Base-by-base conservation (phyloP, 2,329 filamentous ascomycete genomes). In the Coniochaeta ligniaria region DNA sequence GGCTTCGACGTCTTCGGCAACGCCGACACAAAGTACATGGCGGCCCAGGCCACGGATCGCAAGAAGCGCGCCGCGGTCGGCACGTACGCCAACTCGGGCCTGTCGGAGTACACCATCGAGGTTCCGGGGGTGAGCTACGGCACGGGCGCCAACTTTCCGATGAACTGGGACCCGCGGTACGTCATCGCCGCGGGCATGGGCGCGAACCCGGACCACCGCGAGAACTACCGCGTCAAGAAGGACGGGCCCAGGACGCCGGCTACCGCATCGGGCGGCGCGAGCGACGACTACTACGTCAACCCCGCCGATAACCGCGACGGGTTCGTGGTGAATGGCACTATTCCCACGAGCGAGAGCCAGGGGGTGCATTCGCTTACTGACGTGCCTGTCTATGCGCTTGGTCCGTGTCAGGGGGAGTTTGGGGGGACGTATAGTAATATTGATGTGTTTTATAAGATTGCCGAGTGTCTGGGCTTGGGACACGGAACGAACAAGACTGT, bases 141-240 rank as follows among this genome's bases (percentile, higher is more conserved):
- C 67, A 89, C 90, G 24, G 88, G 88, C 58, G 80, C 84, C 66
- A 84, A 90, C 76, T 96, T 95, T 80, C 91, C 91, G 22, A 80
- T 83, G 63, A 92, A 91, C 78, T 95, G 91, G 91, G 88, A 91
- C 71, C 91, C 91, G 16, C 84, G 91, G 35, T 95, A 94, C 75
- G 89, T 89, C 61, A 84, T 96, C 58, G 90, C 89, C 60, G 82
- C 86, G 45, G 91, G 91, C 58, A 74, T 91, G 36, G 84, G 80
- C 57, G 89, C 89, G 35, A 82, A 83, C 69, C 91, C 91, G 0
- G 91, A 96, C 72, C 85, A 81, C 67, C 82, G 89, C 24, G 91
- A 96, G 78, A 83, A 90, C 75, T 96, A 87, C 79, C 81, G 81
- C 64, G 85, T 94, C 16, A 86, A 86, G 76, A 85, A 84, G 72